Evolutionary conservation across 345 rosid genomes (phyloP), one percentile per base, ranked within the genome.

Genomic region (Trapa incisa): DNA sequence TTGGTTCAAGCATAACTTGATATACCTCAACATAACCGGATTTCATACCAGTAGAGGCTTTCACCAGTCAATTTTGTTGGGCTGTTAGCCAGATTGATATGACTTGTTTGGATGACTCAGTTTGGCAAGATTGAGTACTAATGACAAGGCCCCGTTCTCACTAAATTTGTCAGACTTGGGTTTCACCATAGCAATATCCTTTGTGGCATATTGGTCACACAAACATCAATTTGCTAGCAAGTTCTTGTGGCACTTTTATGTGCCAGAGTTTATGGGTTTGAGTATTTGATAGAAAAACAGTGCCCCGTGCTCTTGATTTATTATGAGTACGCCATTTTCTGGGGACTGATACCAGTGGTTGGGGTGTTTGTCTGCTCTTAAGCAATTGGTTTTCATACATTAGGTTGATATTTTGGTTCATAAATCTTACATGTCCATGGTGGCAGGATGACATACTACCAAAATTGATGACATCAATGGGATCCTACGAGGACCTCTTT

Each of bases 401-500:
- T 33, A 67, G 61, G 38, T n/a, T 67, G 38, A 39, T 52, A 36
- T 37, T 39, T 38, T 53, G 29, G 14, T 36, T 53, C 36, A 10
- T n/a, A 47, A 36, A 36, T 1, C 42, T 67, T 65, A 35, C 53
- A 33, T 63, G 69, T 70, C 41, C 68, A 39, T 80, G 71, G 65
- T 75, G 75, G 71, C 84, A 94, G 99, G 99, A 91, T 85, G 97
- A 94, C 75, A 85, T 94, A 80, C 81, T 94, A 45, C 97, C 99
- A 15, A 94, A 94, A 81, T 79, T 94, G 83, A 94, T 94, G 99
- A 86, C 96, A 61, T 76, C 76, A 35, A 85, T 91, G 0, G 96
- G 99, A 70, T 89, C 96, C 37, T 84, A 81, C 69, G 97, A 94
- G 69, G 99, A 94, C 80, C 96, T 94, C 72, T 94, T 94, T 78